phyloP scores from a whole-genome alignment of 805 yeast species.

The Wickerhamomyces tratensis region DNA sequence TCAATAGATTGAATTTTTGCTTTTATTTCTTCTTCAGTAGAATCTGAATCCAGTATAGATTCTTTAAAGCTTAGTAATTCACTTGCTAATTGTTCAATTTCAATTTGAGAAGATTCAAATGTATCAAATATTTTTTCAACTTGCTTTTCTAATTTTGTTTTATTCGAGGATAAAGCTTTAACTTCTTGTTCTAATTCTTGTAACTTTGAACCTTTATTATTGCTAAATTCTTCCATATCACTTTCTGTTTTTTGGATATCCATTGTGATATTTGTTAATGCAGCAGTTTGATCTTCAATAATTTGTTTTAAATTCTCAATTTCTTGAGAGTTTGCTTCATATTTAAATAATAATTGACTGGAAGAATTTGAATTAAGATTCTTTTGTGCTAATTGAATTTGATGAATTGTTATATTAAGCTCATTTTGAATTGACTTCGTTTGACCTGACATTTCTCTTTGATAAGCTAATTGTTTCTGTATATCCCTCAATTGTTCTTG shows the following conservation, averaged over 20 bases:
- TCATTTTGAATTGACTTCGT: slow-evolving; percentile 52
- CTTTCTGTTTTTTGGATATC: slow-evolving; percentile 49
- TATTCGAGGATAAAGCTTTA: slow-evolving; percentile 24
- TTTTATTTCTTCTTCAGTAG: slow-evolving; percentile 25
- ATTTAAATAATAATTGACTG: slow-evolving; percentile 41
- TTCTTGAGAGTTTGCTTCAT: slow-evolving; percentile 34
- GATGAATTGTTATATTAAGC: slow-evolving; percentile 47
- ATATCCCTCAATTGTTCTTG: slow-evolving; percentile 33
- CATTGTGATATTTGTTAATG: slow-evolving; percentile 21
- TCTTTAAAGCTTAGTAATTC: slow-evolving; percentile 43
- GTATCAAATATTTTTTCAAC: slow-evolving; percentile 38
- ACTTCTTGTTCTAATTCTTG: slow-evolving; percentile 52
- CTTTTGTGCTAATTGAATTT: slow-evolving; percentile 43
- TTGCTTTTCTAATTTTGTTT: slow-evolving; percentile 25
- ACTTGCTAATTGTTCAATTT: slow-evolving; percentile 52
- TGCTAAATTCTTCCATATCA: slow-evolving; percentile 75
- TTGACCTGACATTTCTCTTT: slow-evolving; percentile 32
- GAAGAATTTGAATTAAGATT: slow-evolving; percentile 48
- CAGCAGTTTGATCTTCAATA: slow-evolving; percentile 26
- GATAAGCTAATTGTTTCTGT: slow-evolving; percentile 29
- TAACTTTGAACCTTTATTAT: slow-evolving; percentile 74
- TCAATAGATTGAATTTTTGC: slow-evolving; percentile 16
- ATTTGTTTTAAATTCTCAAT: slow-evolving; percentile 29
- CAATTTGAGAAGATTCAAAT: slow-evolving; percentile 59
- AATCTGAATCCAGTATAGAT: slow-evolving; percentile 26